Conservation (phyloP, 73 alveolate genomes). For the Paramecium sexaurelia region DNA sequence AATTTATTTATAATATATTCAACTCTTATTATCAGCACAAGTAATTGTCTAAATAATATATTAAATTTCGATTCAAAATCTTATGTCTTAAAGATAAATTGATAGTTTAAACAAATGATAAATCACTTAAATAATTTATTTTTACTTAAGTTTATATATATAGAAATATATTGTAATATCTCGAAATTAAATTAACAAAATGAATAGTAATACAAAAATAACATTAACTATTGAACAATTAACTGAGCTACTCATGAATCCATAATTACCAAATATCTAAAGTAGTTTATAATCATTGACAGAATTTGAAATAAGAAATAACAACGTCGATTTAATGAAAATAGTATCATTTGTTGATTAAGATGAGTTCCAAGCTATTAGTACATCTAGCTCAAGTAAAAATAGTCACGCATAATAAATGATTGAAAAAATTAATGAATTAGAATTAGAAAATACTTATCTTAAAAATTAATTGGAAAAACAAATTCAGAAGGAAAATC, state of each 20-base stretch:
- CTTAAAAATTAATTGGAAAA: neutral
- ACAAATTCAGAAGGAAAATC: neutral
- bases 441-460: neutral
- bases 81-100: neutral
- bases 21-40: neutral
- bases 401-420: neutral
- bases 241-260: conserved; percentile 1
- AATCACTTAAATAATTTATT: neutral
- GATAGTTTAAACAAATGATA: neutral
- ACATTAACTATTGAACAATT: conserved; percentile 5
- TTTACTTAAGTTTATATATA: neutral
- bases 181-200: neutral
- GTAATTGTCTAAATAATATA: neutral
- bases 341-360: conserved; percentile 24
- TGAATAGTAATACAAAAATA: neutral
- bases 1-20: neutral
- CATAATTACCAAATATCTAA: neutral
- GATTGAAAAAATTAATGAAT: conserved; percentile 7
- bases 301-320: conserved; percentile 2
- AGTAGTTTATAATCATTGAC: neutral
- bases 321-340: neutral
- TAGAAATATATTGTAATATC: neutral
- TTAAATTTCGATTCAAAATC: neutral
- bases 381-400: neutral
- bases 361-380: conserved; percentile 15